Conservation (phyloP, 345 rosid genomes). For the Garcia nutans region DNA sequence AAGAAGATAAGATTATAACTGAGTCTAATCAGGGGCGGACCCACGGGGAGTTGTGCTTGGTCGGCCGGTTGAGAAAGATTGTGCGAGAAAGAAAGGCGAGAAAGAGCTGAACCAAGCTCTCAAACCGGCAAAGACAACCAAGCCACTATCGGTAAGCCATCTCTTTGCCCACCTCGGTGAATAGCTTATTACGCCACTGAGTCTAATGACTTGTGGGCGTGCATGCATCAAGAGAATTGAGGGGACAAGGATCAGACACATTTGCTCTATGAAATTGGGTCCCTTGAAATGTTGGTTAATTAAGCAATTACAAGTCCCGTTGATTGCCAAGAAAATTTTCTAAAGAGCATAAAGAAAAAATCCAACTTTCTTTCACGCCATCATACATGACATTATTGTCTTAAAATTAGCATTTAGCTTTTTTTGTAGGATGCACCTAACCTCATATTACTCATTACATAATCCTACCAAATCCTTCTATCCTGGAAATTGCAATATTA, state of each 20-base stretch:
- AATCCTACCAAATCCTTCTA: not conserved
- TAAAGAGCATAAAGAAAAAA: not conserved
- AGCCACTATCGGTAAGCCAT: no score
- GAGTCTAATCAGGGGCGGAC: no score
- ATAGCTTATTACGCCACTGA: no score
- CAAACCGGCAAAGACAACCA: no score
- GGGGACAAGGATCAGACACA: slow-evolving; percentile 32
- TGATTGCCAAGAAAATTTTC: slow-evolving; percentile 3
- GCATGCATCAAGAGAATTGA: slow-evolving; percentile 5
- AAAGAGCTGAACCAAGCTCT: no score
- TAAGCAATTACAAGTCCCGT: not conserved
- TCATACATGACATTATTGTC: no score
- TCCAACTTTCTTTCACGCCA: slow-evolving; percentile 15
- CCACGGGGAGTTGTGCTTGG: no score
- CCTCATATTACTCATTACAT: not conserved
- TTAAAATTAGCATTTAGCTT: not conserved
- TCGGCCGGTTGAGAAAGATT: no score
- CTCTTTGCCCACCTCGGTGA: no score
- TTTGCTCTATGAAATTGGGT: slow-evolving; percentile 18
- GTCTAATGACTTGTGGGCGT: slow-evolving; percentile 16
- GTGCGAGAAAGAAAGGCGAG: no score
- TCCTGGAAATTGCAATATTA: not conserved
- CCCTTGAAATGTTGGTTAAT: slow-evolving; percentile 17
- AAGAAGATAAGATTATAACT: slow-evolving; percentile 33
- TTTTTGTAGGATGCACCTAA: not conserved